Evolutionary conservation across 805 yeast species (phyloP), one percentile per base, ranked within the genome.

Genomic region (Metschnikowia rubicola): DNA sequence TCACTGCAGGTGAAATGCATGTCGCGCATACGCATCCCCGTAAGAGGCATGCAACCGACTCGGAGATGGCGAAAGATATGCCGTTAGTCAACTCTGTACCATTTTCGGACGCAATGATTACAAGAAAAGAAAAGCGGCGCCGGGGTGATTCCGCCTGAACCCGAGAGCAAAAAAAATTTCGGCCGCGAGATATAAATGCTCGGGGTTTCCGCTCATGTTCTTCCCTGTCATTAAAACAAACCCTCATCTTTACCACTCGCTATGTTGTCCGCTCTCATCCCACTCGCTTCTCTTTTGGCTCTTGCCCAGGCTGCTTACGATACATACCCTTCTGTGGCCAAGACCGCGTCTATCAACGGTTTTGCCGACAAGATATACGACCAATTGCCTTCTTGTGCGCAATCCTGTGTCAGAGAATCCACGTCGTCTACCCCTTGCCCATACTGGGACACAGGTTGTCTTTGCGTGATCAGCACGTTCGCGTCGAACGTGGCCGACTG

Each of bases 371-470:
- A 41, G 28, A 64, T 70, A 47, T 65, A 65, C 51, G 60, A 43
- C 51, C 48, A 48, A n/a, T 57, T 65, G 45, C 73, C 75, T 15
- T 51, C 56, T 11, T 70, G 75, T 59, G 75, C 73, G 34, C 60
- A 67, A 48, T 37, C 49, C 3, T 70, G 75, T 61, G 65, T 69
- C 28, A 53, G 45, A 38, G 54, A 55, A 37, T 56, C 63, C 46
- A 68, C 74, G 39, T 64, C 65, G 9, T 52, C 56, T 37, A 68
- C 74, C 17, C 74, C 74, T 39, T 71, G 76, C 51, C 76, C 76
- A 40, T 68, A 69, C 65, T 71, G 75, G 74, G 76, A 71, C 55
- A 64, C 75, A 39, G 76, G 76, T 26, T 71, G 76, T 60, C 65
- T 71, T 45, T 71, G 76, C 66, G 72, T 68, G 37, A 70, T 71